Conservation (phyloP, 2,329 filamentous ascomycete genomes). For the Xylariales sp. region DNA sequence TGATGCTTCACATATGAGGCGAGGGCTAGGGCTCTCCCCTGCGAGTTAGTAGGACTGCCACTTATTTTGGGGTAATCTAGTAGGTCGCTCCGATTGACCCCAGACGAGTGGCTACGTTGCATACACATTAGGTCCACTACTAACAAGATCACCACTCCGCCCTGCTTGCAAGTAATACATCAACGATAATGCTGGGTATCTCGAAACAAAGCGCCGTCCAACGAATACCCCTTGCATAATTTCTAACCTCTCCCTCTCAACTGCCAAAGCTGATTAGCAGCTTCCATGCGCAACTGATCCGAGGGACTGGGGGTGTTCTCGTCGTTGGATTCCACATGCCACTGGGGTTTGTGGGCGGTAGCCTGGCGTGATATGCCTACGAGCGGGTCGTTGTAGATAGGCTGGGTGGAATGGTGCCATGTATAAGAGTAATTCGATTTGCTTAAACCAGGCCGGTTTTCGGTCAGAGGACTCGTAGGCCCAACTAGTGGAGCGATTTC, state of each 20-base stretch:
- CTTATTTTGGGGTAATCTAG: neutral
- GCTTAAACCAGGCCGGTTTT: conserved; percentile 36
- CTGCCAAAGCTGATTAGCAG: conserved; percentile 42
- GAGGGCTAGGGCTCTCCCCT: neutral
- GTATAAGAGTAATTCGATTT: conserved; percentile 36
- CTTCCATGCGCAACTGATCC: conserved; percentile 48
- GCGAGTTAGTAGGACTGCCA: neutral
- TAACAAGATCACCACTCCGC: neutral
- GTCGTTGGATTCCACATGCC: conserved; percentile 27
- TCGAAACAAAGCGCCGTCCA: conserved; percentile 13
- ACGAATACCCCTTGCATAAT: conserved; percentile 3
- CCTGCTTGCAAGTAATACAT: neutral
- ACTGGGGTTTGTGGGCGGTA: conserved; percentile 32
- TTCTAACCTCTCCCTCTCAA: conserved; percentile 27
- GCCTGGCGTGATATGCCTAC: conserved; percentile 42
- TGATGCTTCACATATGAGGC: neutral
- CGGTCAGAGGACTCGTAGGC: conserved; percentile 46
- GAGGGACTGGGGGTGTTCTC: conserved; percentile 50
- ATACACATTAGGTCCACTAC: neutral
- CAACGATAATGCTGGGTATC: conserved; percentile 24
- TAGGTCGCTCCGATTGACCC: neutral
- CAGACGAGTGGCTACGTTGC: neutral
- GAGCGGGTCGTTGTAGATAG: conserved; percentile 48
- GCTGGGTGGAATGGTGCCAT: conserved; percentile 43
- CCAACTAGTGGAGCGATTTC: conserved; percentile 46